Evolutionary conservation across 2,329 filamentous ascomycete species (phyloP), one percentile per base, ranked within the genome.

Genomic region (Paecilomyces variotii): DNA sequence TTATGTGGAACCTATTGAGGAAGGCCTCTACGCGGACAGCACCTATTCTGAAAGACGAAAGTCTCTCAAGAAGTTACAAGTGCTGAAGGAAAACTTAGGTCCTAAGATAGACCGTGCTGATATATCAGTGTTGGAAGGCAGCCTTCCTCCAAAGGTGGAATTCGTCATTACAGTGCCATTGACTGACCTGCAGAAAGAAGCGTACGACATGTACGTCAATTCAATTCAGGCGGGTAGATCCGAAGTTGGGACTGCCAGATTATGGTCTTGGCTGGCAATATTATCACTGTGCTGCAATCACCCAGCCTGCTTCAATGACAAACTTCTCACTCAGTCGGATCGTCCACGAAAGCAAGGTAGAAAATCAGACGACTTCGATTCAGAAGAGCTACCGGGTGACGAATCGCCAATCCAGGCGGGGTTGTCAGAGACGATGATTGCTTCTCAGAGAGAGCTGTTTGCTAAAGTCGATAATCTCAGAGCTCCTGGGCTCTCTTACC

Each of bases 51-150:
- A 90, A 59, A 84, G 82, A 58, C 80, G 86, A 52, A 78, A 70
- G 39, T 86, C 85, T 4, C 73, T 88, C 49, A 87, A 84, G 69
- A 85, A 84, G 76, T 80, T 96, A 7, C 82, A 83, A 35, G 84
- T 87, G 3, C 78, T 97, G 30, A 90, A 89, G 64, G 74, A 81
- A 26, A 86, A 87, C 51, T 84, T 96, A 25, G 83, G 82, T 0
- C 88, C 90, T 4, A 95, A 95, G 72, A 85, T 96, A 14, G 80
- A 92, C 67, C 84, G 92, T 28, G 84, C 83, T 6, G 90, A 89
- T 55, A 87, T 91, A 60, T 81, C 82, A 1, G 84, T 82, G 4
- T 77, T 96, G 51, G 81, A 82, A 61, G 78, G 85, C 11, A 84
- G 86, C 45, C 77, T 96, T 51, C 89, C 89, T 2, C 76, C 79